Percentiles rank a stretch among this genome's conserved stretches.
Conservation (phyloP, 768 basidiomycete species). For the Russula lepida region DNA sequence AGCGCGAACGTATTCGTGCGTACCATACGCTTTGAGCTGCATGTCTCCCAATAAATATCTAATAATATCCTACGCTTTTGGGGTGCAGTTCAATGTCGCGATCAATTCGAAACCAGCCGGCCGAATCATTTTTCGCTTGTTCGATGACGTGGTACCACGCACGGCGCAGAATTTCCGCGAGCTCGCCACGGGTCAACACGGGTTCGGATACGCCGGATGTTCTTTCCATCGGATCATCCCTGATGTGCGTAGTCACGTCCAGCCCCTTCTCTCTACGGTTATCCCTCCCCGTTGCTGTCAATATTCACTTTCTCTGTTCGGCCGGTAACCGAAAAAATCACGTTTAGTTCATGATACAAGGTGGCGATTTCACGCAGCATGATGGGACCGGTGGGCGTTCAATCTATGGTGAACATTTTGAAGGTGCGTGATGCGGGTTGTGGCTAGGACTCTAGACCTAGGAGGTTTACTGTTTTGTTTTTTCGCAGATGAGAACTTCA, state of each 20-base stretch:
- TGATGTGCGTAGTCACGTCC: constrained; percentile 24
- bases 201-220: constrained; percentile 65
- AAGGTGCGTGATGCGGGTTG: constrained; percentile 22
- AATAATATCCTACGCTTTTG: not conserved
- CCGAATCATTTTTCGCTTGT: constrained; percentile 76
- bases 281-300: not conserved
- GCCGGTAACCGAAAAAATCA: not conserved
- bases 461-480: not conserved
- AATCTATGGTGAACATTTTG: constrained; percentile 32
- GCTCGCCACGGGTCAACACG: constrained; percentile 56
- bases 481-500: constrained; percentile 34
- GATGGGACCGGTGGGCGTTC: constrained; percentile 34
- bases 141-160: constrained; percentile 73
- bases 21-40: not conserved
- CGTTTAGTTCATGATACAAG: constrained; percentile 33
- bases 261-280: not conserved
- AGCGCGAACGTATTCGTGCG: constrained; percentile 27
- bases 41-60: not conserved
- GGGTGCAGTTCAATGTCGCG: constrained; percentile 49
- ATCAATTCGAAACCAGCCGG: constrained; percentile 55
- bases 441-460: not conserved
- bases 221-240: constrained; percentile 55
- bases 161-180: constrained; percentile 78
- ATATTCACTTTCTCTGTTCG: not conserved
- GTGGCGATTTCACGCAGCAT: constrained; percentile 33